A percentile compares a stretch with the other conserved stretches of the same genome.
phyloP scores from a whole-genome alignment of 2,329 filamentous ascomycete species.

The Aspergillus fischeri region DNA sequence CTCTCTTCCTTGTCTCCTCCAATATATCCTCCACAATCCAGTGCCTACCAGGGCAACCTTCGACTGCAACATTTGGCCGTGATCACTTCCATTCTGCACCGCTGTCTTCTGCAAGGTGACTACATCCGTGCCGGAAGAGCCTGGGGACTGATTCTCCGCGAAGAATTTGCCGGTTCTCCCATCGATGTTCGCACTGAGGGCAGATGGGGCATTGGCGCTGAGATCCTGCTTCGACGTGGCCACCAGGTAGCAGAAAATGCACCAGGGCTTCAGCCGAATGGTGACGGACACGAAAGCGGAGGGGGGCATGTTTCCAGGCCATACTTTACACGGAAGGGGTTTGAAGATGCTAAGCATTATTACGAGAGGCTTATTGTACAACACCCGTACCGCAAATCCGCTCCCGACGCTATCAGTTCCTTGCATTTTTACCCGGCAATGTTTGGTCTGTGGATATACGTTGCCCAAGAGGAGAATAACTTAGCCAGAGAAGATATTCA shows the following conservation, averaged over 20 bases:
- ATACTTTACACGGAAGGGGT: slow-evolving; percentile 47
- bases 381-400: slow-evolving; percentile 64
- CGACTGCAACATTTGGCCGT: slow-evolving; percentile 58
- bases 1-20: slow-evolving; percentile 31
- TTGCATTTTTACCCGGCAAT: slow-evolving; percentile 78
- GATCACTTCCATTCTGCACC: slow-evolving; percentile 66
- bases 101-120: slow-evolving; percentile 66
- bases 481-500: slow-evolving; percentile 40
- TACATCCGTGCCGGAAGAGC: slow-evolving; percentile 68
- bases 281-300: not conserved
- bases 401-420: slow-evolving; percentile 58
- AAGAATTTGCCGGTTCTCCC: slow-evolving; percentile 51
- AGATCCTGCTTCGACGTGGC: slow-evolving; percentile 66
- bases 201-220: slow-evolving; percentile 79
- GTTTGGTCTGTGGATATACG: slow-evolving; percentile 76
- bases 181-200: slow-evolving; percentile 67
- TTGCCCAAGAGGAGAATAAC: slow-evolving; percentile 59
- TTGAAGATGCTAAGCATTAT: slow-evolving; percentile 61
- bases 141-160: slow-evolving; percentile 68
- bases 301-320: slow-evolving; percentile 11
- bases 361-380: slow-evolving; percentile 75
- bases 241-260: slow-evolving; percentile 18
- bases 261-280: not conserved
- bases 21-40: slow-evolving; percentile 30
- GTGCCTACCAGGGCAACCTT: slow-evolving; percentile 31